Base-by-base conservation (phyloP, 495 filamentous ascomycete species). In the Neurospora sp. region DNA sequence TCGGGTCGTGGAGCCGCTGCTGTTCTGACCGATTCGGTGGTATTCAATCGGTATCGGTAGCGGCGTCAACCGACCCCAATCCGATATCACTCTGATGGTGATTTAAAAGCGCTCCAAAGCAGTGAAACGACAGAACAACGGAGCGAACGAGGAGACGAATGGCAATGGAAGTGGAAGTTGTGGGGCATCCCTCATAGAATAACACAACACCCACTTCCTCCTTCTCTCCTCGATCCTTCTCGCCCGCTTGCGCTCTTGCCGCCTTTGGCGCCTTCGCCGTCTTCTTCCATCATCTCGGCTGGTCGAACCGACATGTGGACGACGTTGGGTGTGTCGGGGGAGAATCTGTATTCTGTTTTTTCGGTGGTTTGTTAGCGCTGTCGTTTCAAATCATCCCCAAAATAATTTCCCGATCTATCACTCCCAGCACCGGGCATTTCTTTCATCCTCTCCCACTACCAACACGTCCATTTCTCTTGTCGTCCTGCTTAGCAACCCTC, bases 291-390 rank as follows among this genome's bases (percentile, higher is more conserved):
- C 73, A 96, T 85, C 74, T 97, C 94, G 81, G 94, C 91, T 2
- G 94, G 94, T 77, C 92, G 92, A 72, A 97, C 88, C 28, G 93
- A 96, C 94, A 97, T 97, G 83, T 97, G 94, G 17, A 97, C 90
- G 70, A 97, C 93, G 77, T 96, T 96, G 34, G 92, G 85, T 69
- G 83, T 77, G 38, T 91, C 92, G 36, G 85, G 81, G 73, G 86
- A 91, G 78, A 97, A 94, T 69, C 88, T 89, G 77, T 92, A 95
- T 70, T 96, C 94, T 97, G 77, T 21, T 24, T 39, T 21, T 70
- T n/a, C n/a, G 73, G 74, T 45, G 78, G 3, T 13, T 7, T 24
- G 74, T 72, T 70, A 70, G 62, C 39, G 17, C 13, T 40, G 39
- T 39, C 38, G 0, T 39, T 39, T 39, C 10, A 13, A 39, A 39